phyloP scores from a whole-genome alignment of 139 green algal genomes.

The Chlamydomonas sphaeroides region DNA sequence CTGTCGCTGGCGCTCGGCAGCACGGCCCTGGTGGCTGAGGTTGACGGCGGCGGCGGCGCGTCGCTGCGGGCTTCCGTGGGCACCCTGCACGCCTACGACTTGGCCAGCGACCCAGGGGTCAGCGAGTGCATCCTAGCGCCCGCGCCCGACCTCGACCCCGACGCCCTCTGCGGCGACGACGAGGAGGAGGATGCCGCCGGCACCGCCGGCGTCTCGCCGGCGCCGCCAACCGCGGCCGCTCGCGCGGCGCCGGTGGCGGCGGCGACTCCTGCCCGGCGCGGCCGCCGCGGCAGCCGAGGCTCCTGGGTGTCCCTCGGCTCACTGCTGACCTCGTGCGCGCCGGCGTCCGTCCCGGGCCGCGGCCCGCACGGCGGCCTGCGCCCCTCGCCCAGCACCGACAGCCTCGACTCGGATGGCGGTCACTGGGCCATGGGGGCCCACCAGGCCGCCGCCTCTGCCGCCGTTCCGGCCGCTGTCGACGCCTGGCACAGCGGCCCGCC shows the following conservation, averaged over 20 bases:
- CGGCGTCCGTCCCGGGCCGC: background rate
- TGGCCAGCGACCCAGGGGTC: slow-evolving; percentile 46
- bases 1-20: background rate
- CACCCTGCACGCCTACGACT: slow-evolving; percentile 22
- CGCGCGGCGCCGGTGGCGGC: background rate
- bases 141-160: background rate
- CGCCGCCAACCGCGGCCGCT: background rate
- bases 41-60: background rate
- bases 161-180: background rate
- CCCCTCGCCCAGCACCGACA: slow-evolving; percentile 31
- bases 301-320: slow-evolving; percentile 20
- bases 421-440: slow-evolving; percentile 42
- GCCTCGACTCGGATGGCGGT: slow-evolving; percentile 21
- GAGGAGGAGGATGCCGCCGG: too few species aligned
- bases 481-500: slow-evolving; percentile 6
- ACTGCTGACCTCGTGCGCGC: background rate
- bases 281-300: background rate
- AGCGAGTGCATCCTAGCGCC: slow-evolving; percentile 45
- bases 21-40: background rate
- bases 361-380: background rate
- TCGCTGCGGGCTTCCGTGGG: slow-evolving; percentile 5
- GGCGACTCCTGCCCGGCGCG: background rate
- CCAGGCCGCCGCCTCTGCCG: background rate
- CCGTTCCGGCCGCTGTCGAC: background rate
- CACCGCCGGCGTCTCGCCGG: background rate